These are phyloP conservation scores for Zygnema cylindricum DNA, from an alignment of 139 green algal species.

Conservation along the genomic window DNA sequence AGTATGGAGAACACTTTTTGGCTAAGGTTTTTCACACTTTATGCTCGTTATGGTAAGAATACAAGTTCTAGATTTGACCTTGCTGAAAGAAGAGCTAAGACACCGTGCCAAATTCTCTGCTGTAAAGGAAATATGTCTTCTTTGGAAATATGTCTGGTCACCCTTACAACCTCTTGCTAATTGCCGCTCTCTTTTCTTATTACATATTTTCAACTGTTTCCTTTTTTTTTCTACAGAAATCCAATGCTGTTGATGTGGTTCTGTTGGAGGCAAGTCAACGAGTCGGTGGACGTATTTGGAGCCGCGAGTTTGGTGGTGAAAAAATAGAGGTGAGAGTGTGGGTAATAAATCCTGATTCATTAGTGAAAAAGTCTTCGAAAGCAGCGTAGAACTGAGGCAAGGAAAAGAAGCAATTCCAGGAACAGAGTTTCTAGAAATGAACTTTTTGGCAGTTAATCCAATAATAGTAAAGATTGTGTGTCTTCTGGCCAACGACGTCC, in stretches of 20 bases:
- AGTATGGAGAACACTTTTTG: no score
- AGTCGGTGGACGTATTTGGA: slow-evolving; percentile 38
- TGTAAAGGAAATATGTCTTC: no score
- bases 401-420: background rate
- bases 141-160: no score
- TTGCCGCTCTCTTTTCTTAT: no score
- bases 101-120: no score
- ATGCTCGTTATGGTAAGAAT: no score
- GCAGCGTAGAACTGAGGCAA: background rate
- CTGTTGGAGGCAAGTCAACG: slow-evolving; percentile 28
- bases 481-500: background rate
- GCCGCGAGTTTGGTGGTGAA: slow-evolving; percentile 28
- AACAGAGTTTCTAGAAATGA: background rate
- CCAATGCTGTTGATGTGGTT: slow-evolving; percentile 13
- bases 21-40: no score
- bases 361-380: background rate
- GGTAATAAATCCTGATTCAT: background rate
- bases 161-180: no score
- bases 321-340: slow-evolving; percentile 39
- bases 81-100: no score
- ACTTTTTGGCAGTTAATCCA: background rate
- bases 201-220: no score
- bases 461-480: background rate
- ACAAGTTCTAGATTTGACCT: no score
- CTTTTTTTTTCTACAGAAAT: no score